phyloP scores from a whole-genome alignment of 2,329 filamentous ascomycete species.

The Alternaria dauci region DNA sequence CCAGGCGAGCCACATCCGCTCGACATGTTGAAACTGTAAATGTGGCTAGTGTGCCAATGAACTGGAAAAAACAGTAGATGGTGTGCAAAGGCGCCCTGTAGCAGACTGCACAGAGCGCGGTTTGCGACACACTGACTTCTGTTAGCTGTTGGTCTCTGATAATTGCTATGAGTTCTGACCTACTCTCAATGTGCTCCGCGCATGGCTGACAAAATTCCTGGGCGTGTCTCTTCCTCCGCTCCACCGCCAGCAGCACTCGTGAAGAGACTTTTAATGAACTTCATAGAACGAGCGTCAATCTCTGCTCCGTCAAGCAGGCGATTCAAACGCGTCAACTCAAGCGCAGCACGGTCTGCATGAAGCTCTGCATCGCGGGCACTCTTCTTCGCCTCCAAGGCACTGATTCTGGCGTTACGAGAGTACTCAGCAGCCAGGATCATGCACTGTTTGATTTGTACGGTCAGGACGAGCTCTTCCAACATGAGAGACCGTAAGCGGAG shows the following conservation, averaged over 20 bases:
- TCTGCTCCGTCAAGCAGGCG: slow-evolving; percentile 17
- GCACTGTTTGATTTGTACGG: slow-evolving; percentile 24
- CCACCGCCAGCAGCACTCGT: background rate
- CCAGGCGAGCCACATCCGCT: background rate
- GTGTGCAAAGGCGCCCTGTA: background rate
- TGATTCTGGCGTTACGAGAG: slow-evolving; percentile 29
- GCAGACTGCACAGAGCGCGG: background rate
- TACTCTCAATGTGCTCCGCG: background rate
- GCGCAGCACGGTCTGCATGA: slow-evolving; percentile 16
- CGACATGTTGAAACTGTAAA: background rate
- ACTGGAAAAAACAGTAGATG: background rate
- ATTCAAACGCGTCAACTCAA: slow-evolving; percentile 21
- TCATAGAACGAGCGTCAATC: slow-evolving; percentile 22
- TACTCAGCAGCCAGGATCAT: slow-evolving; percentile 29
- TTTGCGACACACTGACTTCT: background rate
- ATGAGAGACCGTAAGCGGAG: slow-evolving; percentile 4
- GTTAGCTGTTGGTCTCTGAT: background rate
- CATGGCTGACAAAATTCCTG: background rate
- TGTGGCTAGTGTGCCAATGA: background rate
- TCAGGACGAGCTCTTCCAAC: slow-evolving; percentile 22
- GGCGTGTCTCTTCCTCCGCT: background rate
- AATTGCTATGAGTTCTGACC: background rate
- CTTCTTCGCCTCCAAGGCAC: slow-evolving; percentile 28
- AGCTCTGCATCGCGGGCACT: slow-evolving; percentile 35
- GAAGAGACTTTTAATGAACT: slow-evolving; percentile 16